These are phyloP conservation scores for Cyberlindnera mycetangii DNA, from an alignment of 805 yeast genomes.

Conservation along the genomic window DNA sequence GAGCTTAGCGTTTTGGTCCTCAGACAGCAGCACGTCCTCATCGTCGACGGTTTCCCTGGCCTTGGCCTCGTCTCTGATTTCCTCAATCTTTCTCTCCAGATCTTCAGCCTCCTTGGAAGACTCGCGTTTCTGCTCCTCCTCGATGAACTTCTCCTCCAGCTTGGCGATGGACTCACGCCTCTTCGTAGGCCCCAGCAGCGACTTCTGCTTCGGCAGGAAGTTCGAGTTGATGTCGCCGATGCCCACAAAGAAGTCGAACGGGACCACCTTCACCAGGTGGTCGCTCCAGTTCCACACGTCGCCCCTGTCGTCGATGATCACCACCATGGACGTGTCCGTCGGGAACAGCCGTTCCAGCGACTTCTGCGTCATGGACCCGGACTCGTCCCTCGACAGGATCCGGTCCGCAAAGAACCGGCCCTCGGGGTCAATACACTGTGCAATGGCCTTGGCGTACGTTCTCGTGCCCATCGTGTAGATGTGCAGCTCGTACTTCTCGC, in stretches of 20 bases:
- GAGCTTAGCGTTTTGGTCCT: constrained; percentile 32
- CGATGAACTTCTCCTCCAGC: constrained; percentile 44
- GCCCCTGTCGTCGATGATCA: constrained; percentile 94
- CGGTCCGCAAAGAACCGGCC: constrained; percentile 88
- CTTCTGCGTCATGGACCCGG: constrained; percentile 88
- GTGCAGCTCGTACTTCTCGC: constrained; percentile 79
- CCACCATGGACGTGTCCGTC: constrained; percentile 94
- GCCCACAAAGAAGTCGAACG: constrained; percentile 94
- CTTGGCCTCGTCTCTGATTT: constrained; percentile 31
- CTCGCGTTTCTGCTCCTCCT: constrained; percentile 22
- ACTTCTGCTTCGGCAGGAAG: constrained; percentile 78
- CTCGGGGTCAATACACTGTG: constrained; percentile 86
- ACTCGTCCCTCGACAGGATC: constrained; percentile 88
- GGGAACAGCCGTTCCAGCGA: constrained; percentile 87
- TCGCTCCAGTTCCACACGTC: constrained; percentile 99
- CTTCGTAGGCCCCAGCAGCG: constrained; percentile 58
- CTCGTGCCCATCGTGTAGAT: constrained; percentile 98
- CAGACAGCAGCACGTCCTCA: constrained; percentile 34
- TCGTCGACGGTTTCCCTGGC: constrained; percentile 27
- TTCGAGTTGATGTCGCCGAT: constrained; percentile 96
- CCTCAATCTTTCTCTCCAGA: constrained; percentile 26
- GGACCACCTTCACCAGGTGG: constrained; percentile 86
- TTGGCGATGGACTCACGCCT: constrained; percentile 54
- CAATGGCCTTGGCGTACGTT: constrained; percentile 86
- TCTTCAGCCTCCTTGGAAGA: constrained; percentile 31